These are phyloP conservation scores for Pythium dissotocum DNA, from an alignment of 352 stramenopile genomes.

Conservation along the genomic window DNA sequence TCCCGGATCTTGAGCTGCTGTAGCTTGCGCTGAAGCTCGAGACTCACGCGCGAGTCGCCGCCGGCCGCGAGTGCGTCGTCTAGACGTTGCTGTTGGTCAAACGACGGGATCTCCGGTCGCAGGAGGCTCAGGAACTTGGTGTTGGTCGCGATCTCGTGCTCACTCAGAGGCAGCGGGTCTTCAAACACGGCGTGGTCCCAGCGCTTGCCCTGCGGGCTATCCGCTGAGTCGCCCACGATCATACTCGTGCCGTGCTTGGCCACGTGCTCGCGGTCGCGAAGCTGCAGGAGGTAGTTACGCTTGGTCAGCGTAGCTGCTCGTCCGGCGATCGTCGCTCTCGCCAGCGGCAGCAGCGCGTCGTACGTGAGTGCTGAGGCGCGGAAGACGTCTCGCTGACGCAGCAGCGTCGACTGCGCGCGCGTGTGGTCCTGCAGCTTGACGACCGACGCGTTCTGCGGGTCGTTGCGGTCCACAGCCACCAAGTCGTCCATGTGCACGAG, in stretches of 20 bases:
- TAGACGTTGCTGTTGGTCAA: constrained; percentile 48
- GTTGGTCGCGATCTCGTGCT: constrained; percentile 59
- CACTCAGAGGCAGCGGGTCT: constrained; percentile 61
- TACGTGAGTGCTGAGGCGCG: constrained; percentile 31
- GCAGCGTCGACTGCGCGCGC: constrained; percentile 33
- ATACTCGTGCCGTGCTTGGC: constrained; percentile 50
- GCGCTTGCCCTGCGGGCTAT: constrained; percentile 11
- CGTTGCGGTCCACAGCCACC: constrained; percentile 64
- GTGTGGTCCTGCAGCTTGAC: constrained; percentile 50
- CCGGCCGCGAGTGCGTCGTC: constrained; percentile 43
- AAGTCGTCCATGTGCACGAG: constrained; percentile 43
- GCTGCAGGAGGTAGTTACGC: constrained; percentile 58
- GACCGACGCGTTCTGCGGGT: constrained; percentile 63
- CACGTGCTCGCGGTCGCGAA: constrained; percentile 53
- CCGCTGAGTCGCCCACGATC: constrained; percentile 28
- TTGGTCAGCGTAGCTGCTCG: constrained; percentile 45
- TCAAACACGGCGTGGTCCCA: constrained; percentile 50
- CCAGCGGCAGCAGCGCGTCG: constrained; percentile 2
- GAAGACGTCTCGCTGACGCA: constrained; percentile 47
- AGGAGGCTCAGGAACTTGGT: constrained; percentile 61
- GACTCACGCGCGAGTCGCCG: constrained; percentile 28
- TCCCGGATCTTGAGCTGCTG: constrained; percentile 61
- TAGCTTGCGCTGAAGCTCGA: constrained; percentile 49
- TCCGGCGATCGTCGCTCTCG: not conserved
- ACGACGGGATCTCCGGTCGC: constrained; percentile 57